phyloP scores from a whole-genome alignment of 495 filamentous ascomycete species.

The Alectoria sarmentosa region DNA sequence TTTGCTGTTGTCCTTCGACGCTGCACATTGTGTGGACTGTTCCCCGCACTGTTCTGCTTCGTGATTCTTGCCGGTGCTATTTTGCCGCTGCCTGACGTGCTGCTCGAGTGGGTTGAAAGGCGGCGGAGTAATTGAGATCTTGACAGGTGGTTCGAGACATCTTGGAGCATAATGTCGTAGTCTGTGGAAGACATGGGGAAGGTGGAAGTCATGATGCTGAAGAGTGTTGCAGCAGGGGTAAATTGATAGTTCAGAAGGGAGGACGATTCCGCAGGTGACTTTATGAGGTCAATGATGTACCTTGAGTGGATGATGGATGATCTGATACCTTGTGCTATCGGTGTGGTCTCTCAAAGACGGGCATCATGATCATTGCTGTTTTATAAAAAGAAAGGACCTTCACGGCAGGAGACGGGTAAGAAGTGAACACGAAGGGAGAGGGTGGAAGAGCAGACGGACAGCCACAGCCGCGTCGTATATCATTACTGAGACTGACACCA shows the following conservation, averaged over 20 bases:
- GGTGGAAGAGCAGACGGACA: not conserved
- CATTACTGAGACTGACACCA: not conserved
- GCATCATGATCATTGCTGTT: constrained; percentile 3
- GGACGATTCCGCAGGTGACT: not conserved
- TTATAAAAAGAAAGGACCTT: not conserved
- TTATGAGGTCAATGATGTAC: constrained; percentile 5
- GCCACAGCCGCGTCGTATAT: not conserved
- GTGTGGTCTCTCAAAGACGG: constrained; percentile 10
- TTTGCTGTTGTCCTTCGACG: constrained; percentile 51
- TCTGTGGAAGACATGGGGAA: constrained; percentile 14
- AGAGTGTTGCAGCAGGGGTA: not conserved
- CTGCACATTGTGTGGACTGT: constrained; percentile 56
- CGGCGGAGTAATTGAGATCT: constrained; percentile 24
- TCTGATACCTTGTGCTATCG: constrained; percentile 12
- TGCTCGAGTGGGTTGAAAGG: constrained; percentile 25
- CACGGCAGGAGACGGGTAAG: not conserved
- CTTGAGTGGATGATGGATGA: not conserved
- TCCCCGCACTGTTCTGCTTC: constrained; percentile 63
- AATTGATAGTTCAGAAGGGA: not conserved
- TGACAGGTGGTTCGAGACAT: constrained; percentile 19
- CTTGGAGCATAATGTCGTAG: constrained; percentile 5
- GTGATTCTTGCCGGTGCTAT: constrained; percentile 47
- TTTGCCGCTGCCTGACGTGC: constrained; percentile 25
- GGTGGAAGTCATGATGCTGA: constrained; percentile 9
- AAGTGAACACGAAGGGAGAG: constrained; percentile 5